Conservation (phyloP, 192 early-diverging fungal genomes). For the Rhizophagus prolifer region DNA sequence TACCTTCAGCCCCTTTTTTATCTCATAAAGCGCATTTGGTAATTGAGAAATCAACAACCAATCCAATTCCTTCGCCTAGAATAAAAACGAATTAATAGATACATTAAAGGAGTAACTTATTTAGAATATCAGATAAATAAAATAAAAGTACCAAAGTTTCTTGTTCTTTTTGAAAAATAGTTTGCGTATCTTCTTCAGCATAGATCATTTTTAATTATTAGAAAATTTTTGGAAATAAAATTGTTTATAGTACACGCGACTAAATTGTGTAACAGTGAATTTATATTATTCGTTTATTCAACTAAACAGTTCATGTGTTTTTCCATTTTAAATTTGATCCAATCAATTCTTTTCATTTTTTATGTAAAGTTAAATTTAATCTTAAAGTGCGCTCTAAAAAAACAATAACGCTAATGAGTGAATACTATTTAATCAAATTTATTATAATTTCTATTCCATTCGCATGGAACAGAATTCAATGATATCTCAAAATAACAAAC, state of each 20-base stretch:
- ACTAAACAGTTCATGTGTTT: no score
- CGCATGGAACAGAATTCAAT: background rate
- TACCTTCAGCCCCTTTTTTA: conserved; percentile 25
- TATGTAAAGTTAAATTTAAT: no score
- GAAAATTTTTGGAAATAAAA: no score
- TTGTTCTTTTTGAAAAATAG: background rate
- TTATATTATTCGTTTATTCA: no score
- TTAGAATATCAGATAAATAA: background rate
- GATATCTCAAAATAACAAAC: background rate
- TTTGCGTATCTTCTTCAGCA: background rate
- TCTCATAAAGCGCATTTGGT: conserved; percentile 7
- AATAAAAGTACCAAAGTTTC: background rate
- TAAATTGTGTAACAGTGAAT: no score
- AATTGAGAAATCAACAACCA: conserved; percentile 26
- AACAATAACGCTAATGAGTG: no score
- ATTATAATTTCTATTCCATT: no score
- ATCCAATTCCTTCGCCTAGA: conserved; percentile 15
- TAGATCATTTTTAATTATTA: background rate
- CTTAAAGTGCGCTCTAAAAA: no score
- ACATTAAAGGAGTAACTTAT: background rate
- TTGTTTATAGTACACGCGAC: no score
- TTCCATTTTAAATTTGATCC: no score
- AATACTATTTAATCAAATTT: no score
- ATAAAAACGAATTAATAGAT: background rate
- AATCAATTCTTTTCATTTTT: no score